Evolutionary conservation across 306 rosid species (phyloP).

Genomic region (Begonia masoniana): DNA sequence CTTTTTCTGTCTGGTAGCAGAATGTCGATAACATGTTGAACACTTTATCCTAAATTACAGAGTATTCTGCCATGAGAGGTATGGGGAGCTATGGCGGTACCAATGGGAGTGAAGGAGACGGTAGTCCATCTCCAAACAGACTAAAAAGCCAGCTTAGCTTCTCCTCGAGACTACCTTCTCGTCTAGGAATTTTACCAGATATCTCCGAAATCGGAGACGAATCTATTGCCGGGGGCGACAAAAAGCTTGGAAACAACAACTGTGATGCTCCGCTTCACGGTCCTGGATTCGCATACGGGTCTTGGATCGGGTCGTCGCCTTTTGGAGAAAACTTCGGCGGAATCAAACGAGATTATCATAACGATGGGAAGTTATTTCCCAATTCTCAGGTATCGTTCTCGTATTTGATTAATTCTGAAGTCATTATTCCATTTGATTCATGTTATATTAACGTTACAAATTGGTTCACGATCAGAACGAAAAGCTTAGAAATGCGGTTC

Average conservation of each 20-base stretch:
- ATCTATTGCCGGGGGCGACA: slow-evolving; percentile 28
- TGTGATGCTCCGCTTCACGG: slow-evolving; percentile 24
- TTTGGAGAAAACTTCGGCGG: slow-evolving; percentile 28
- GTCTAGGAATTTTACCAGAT: slow-evolving; percentile 50
- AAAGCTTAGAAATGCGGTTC: slow-evolving; percentile 46
- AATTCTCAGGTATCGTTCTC: slow-evolving; percentile 35
- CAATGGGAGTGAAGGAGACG: slow-evolving; percentile 24
- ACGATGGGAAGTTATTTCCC: slow-evolving; percentile 31
- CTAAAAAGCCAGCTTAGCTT: slow-evolving; percentile 48
- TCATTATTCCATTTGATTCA: neutral
- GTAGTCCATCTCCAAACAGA: slow-evolving; percentile 32
- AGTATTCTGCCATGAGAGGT: slow-evolving; percentile 31
- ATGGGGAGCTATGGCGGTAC: slow-evolving; percentile 24
- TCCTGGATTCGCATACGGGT: slow-evolving; percentile 35
- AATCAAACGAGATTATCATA: slow-evolving; percentile 40
- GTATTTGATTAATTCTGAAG: slow-evolving; percentile 3
- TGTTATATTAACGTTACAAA: neutral
- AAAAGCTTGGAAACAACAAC: slow-evolving; percentile 20
- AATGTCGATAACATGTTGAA: neutral
- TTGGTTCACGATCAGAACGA: slow-evolving; percentile 31
- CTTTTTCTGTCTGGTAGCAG: no score
- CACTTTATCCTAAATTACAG: slow-evolving; percentile 24
- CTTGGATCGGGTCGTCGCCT: slow-evolving; percentile 48
- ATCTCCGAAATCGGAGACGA: slow-evolving; percentile 46
- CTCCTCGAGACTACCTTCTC: slow-evolving; percentile 34